Evolutionary conservation across 2,329 filamentous ascomycete genomes (phyloP), one percentile per base, ranked within the genome.

Genomic region (Fonsecaea nubica): DNA sequence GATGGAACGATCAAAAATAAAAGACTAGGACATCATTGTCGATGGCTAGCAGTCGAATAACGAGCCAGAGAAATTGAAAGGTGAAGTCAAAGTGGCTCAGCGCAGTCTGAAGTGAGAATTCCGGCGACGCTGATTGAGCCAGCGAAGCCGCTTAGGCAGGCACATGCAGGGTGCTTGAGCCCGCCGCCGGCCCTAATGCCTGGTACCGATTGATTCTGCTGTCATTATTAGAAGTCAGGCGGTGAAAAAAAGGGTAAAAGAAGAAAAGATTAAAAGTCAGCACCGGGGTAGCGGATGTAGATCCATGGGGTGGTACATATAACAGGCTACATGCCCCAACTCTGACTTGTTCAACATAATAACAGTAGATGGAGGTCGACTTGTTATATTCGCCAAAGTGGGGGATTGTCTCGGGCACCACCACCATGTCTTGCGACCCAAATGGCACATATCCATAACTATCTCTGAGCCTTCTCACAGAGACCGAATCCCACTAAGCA

Each of bases 131-230:
- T 59, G 35, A 55, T 56, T 35, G 36, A 58, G 68, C 68, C 68
- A 70, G 53, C 68, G 57, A 56, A 70, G 63, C 68, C 68, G 63
- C 65, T 66, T 67, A 70, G 33, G 65, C 65, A 70, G 62, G 68
- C 33, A 70, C 60, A 56, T 64, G 64, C 67, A 25, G 25, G 25
- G 25, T 25, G 25, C 25, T 25, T 25, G 25, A 66, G 56, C 56
- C 45, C 21, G 38, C 61, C 42, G 21, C 61, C 33, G 6, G 33
- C 18, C 55, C 56, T 42, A 60, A 40, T 30, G 13, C 62, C 48
- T 38, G n/a, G 56, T 62, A 53, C 45, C 35, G 45, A 45, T 25
- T 8, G 9, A 25, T 33, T 35, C 40, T 8, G 9, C 2, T 21
- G 57, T 35, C 57, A 50, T 50, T 9, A 30, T 25, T 18, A 50